A percentile compares a stretch with the other conserved stretches of the same genome.
These are phyloP conservation scores for Trypethelium eluteriae DNA, from an alignment of 495 filamentous ascomycete genomes.

Conservation along the genomic window DNA sequence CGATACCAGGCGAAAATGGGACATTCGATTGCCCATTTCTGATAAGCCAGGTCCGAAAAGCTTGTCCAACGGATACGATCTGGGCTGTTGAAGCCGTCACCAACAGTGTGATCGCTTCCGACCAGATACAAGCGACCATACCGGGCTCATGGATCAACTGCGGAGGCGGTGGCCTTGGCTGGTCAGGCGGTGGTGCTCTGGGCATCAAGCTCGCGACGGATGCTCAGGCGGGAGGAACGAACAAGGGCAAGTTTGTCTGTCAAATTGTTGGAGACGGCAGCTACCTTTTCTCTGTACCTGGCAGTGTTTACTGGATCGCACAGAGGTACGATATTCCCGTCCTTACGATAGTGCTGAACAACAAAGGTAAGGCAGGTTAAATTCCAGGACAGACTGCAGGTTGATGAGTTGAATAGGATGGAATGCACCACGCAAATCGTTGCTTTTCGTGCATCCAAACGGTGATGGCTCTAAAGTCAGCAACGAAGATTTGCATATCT, in stretches of 20 bases:
- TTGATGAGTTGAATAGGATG: conserved; percentile 40
- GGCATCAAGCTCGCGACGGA: conserved; percentile 87
- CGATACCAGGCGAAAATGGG: conserved; percentile 50
- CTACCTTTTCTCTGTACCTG: conserved; percentile 78
- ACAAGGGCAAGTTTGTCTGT: conserved; percentile 71
- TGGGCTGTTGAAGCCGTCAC: conserved; percentile 91
- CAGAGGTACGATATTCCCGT: conserved; percentile 80
- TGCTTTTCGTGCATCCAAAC: conserved; percentile 35
- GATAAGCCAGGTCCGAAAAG: conserved; percentile 52
- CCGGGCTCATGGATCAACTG: conserved; percentile 90
- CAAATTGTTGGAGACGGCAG: conserved; percentile 93
- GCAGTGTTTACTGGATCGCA: conserved; percentile 90
- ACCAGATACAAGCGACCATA: conserved; percentile 64
- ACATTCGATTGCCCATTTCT: conserved; percentile 65
- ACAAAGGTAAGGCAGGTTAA: conserved; percentile 56
- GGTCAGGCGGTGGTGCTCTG: conserved; percentile 77
- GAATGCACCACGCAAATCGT: conserved; percentile 35
- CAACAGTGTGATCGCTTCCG: conserved; percentile 66
- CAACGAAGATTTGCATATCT: conserved; percentile 85
- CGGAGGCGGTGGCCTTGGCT: conserved; percentile 86
- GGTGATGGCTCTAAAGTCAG: conserved; percentile 55
- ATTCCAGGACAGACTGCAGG: not conserved
- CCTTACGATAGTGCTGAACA: conserved; percentile 90
- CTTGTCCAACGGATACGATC: conserved; percentile 62
- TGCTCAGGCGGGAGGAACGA: conserved; percentile 38